phyloP scores from a whole-genome alignment of 2,329 filamentous ascomycete genomes.

The Didymellaceae sp. region DNA sequence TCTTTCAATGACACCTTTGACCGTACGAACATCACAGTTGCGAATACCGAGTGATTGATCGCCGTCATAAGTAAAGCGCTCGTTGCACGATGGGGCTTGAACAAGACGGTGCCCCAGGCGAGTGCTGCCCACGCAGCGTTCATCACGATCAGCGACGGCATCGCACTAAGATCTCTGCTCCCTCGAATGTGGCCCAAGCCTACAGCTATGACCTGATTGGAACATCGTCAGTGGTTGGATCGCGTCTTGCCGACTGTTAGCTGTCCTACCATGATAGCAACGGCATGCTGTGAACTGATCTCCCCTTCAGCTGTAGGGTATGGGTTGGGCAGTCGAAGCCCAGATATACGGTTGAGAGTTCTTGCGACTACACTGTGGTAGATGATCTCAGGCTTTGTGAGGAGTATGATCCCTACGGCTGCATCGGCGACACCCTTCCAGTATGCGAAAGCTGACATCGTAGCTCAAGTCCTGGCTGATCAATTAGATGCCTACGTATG shows the following conservation, averaged over 20 bases:
- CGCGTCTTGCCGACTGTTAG: too few relatives aligned
- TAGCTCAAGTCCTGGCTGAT: background rate
- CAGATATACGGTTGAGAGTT: constrained; percentile 8
- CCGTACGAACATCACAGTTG: constrained; percentile 9
- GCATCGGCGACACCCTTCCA: constrained; percentile 26
- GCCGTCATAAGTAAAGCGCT: constrained; percentile 23
- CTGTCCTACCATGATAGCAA: constrained; percentile 25
- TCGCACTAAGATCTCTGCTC: constrained; percentile 9
- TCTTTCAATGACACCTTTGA: background rate
- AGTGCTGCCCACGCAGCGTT: constrained; percentile 22
- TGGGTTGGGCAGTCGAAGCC: constrained; percentile 22
- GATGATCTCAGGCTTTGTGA: constrained; percentile 24
- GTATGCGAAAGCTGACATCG: constrained; percentile 24
- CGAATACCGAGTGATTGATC: constrained; percentile 24
- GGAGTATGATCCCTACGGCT: constrained; percentile 19
- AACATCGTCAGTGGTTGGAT: background rate
- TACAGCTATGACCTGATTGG: constrained; percentile 20
- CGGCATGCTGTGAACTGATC: constrained; percentile 22
- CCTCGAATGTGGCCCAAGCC: constrained; percentile 22
- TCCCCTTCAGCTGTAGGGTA: constrained; percentile 15
- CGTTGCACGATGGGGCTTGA: constrained; percentile 22
- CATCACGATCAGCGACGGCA: constrained; percentile 21
- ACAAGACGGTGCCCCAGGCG: constrained; percentile 18
- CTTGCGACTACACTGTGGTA: constrained; percentile 24
- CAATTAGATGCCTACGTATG: too few relatives aligned